Conservation (phyloP, 2,329 filamentous ascomycete species). For the Myriosclerotinia scirpicola region DNA sequence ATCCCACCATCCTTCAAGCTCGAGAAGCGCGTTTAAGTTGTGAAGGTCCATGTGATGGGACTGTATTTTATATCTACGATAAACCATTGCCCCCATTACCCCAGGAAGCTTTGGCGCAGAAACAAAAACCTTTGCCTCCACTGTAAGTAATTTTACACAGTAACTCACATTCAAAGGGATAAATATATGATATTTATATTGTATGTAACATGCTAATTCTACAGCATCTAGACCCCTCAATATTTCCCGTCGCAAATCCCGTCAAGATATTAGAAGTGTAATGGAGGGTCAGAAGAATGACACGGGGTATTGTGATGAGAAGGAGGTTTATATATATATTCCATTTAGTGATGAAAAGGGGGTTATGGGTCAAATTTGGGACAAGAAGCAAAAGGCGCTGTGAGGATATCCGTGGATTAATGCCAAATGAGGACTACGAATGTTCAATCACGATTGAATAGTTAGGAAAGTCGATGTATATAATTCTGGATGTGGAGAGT, state of each 20-base stretch:
- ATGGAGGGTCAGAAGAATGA: neutral
- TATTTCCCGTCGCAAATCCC: conserved; percentile 2
- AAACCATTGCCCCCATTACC: conserved; percentile 20
- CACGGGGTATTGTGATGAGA: conserved; percentile 11
- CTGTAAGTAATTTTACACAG: conserved; percentile 5
- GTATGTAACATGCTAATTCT: neutral
- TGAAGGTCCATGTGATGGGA: conserved; percentile 16
- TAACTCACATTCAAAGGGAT: too few species aligned
- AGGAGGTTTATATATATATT: conserved; percentile 16
- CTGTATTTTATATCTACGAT: conserved; percentile 22
- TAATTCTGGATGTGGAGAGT: neutral
- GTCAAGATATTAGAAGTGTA: neutral
- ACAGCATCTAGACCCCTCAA: conserved; percentile 1
- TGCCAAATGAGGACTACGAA: neutral
- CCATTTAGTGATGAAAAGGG: conserved; percentile 21
- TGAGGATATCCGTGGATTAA: neutral
- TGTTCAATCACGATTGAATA: neutral
- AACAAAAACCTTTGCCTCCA: conserved; percentile 20
- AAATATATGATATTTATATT: neutral
- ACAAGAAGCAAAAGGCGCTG: neutral
- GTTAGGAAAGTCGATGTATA: neutral
- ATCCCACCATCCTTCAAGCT: neutral
- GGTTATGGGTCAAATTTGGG: neutral
- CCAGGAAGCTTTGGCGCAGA: conserved; percentile 3
- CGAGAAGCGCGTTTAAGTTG: neutral